Base-by-base conservation (phyloP, 768 basidiomycete genomes). In the Neoboletus brunneissimus region DNA sequence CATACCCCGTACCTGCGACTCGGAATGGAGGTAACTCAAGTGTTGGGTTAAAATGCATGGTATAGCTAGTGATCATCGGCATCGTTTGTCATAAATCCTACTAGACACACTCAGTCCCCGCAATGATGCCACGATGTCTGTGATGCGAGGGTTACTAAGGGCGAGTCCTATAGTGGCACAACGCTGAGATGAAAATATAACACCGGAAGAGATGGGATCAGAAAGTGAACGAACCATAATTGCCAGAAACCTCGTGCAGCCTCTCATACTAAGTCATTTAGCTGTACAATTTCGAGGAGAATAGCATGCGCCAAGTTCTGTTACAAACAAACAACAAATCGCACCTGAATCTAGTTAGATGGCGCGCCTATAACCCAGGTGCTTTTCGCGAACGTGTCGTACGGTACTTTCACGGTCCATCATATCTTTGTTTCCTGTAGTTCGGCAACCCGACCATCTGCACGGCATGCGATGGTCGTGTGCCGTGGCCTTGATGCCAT, bases 391-490 rank as follows among this genome's bases (percentile, higher is more conserved):
- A 0, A 68, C 20, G 5, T 67, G 66, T 0, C 66, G 54, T 3
- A 54, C 40, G 10, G 68, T 60, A 12, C 48, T 55, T 41, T 64
- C 56, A 2, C 64, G 59, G 0, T 65, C 66, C n/a, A 68, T 44
- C 12, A 0, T 2, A 2, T 0, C 0, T n/a, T 25, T 46, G 0
- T 20, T 31, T 29, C 43, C 43, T 41, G 49, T 10, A 47, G n/a
- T 35, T 20, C 34, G 32, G 23, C 64, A 66, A 1, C 45, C 48
- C 1, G 11, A 3, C 65, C 66, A 66, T 29, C 31, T 12, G 13
- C 66, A 67, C 1, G 1, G 0, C 7, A 64, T 2, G 0, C 0
- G 43, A 9, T 1, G 0, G 3, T 34, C 0, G 18, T 25, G 27
- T 9, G 20, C 0, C 37, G 49, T 18, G 0, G 53, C 43, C 7